phyloP scores from a whole-genome alignment of 2,329 filamentous ascomycete species.

The Escovopsis sp. region DNA sequence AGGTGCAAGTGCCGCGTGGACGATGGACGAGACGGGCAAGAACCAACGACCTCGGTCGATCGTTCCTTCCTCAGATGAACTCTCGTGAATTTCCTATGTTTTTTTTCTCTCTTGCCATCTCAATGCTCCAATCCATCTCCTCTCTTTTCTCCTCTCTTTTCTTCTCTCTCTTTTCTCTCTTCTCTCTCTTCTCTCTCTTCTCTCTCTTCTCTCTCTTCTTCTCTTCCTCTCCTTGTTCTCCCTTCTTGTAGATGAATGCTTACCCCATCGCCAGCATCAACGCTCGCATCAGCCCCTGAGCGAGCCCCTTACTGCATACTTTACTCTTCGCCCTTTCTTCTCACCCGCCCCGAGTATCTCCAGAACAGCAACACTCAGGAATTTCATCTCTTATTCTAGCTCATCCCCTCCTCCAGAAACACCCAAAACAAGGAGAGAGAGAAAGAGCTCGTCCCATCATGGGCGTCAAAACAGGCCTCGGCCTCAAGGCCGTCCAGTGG shows the following conservation, averaged over 20 bases:
- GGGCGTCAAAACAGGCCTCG: constrained; percentile 23
- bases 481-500: constrained; percentile 55
- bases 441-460: constrained; percentile 11
- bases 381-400: not conserved
- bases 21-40: too few relatives aligned
- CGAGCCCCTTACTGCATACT: not conserved
- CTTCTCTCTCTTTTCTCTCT: too few relatives aligned
- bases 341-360: not conserved
- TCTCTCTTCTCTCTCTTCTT: not conserved
- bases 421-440: not conserved
- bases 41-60: too few relatives aligned
- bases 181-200: not conserved
- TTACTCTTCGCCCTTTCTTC: not conserved
- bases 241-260: not conserved
- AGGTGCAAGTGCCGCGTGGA: too few relatives aligned
- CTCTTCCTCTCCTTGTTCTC: not conserved
- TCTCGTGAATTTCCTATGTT: too few relatives aligned
- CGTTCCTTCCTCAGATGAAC: too few relatives aligned
- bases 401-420: not conserved
- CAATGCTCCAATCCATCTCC: too few relatives aligned
- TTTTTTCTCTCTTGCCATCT: too few relatives aligned
- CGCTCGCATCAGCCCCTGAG: not conserved
- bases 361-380: not conserved
- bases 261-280: too few relatives aligned
- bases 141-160: too few relatives aligned